Conservation (phyloP, 2,329 filamentous ascomycete genomes). For the Stagonosporopsis cucurbitacearum region DNA sequence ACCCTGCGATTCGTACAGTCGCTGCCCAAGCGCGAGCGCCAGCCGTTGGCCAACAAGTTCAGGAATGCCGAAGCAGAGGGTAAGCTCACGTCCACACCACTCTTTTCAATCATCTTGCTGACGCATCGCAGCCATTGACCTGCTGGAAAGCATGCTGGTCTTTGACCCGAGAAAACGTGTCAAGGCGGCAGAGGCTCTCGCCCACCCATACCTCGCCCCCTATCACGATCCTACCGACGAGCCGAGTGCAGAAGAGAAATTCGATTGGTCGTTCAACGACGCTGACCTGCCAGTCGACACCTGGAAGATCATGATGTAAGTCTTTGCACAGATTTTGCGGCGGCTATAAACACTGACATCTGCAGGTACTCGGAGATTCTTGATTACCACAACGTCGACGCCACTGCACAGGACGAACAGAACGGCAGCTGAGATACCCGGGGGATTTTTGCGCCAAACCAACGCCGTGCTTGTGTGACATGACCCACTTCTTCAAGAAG, state of each 20-base stretch:
- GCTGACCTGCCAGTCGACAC: constrained; percentile 96
- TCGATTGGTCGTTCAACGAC: constrained; percentile 99
- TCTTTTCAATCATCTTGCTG: not conserved
- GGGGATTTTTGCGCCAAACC: constrained; percentile 13
- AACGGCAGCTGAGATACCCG: constrained; percentile 39
- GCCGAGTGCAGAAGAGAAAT: constrained; percentile 94
- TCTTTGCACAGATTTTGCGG: not conserved
- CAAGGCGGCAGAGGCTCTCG: constrained; percentile 82
- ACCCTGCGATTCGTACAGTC: constrained; percentile 97
- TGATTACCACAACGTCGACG: constrained; percentile 94
- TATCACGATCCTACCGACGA: constrained; percentile 99
- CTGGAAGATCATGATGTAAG: constrained; percentile 99
- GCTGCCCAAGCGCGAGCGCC: constrained; percentile 89
- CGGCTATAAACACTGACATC: constrained; percentile 21
- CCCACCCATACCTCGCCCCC: constrained; percentile 90
- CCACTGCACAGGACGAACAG: constrained; percentile 57
- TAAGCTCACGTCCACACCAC: constrained; percentile 52
- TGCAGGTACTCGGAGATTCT: constrained; percentile 96
- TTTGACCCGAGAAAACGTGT: constrained; percentile 98
- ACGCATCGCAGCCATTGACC: constrained; percentile 73
- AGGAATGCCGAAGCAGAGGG: constrained; percentile 89
- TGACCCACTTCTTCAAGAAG: constrained; percentile 21
- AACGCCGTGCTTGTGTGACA: constrained; percentile 19
- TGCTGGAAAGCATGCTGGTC: constrained; percentile 95
- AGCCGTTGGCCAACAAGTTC: constrained; percentile 87